A percentile compares a stretch with the other conserved stretches of the same genome.
Conservation (phyloP, 2,329 filamentous ascomycete genomes). For the Colletotrichum spaethianum region DNA sequence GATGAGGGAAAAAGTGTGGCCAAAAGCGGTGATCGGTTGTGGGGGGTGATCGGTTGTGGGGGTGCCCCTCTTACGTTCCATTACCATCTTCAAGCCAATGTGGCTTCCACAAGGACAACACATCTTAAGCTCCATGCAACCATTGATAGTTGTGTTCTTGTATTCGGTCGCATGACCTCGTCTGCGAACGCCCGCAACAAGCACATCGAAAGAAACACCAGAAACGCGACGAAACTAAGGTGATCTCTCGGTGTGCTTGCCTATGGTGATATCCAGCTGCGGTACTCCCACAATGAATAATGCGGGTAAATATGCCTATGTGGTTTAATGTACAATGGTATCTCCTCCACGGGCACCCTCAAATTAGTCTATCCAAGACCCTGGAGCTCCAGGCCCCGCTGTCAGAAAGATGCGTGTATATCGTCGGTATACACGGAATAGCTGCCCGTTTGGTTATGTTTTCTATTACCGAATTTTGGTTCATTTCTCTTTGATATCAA, state of each 20-base stretch:
- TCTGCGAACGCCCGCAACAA: too few species aligned
- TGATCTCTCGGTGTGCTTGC: neutral
- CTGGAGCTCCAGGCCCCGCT: constrained; percentile 35
- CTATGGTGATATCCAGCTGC: constrained; percentile 7
- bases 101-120: neutral
- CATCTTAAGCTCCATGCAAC: too few species aligned
- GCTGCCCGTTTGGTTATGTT: neutral
- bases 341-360: constrained; percentile 26
- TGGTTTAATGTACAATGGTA: constrained; percentile 36
- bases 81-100: too few species aligned
- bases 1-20: too few species aligned
- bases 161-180: neutral
- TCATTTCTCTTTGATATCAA: neutral
- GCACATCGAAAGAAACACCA: neutral
- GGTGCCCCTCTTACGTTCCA: too few species aligned
- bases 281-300: neutral
- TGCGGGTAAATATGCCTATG: constrained; percentile 8
- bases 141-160: neutral
- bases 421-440: neutral
- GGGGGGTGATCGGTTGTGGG: too few species aligned
- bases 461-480: constrained; percentile 6
- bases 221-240: neutral
- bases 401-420: constrained; percentile 7
- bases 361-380: constrained; percentile 14
- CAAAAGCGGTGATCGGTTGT: too few species aligned